A percentile compares a stretch with the other conserved stretches of the same genome.
phyloP scores from a whole-genome alignment of 441 rosid species.

The Gossypium laxum region DNA sequence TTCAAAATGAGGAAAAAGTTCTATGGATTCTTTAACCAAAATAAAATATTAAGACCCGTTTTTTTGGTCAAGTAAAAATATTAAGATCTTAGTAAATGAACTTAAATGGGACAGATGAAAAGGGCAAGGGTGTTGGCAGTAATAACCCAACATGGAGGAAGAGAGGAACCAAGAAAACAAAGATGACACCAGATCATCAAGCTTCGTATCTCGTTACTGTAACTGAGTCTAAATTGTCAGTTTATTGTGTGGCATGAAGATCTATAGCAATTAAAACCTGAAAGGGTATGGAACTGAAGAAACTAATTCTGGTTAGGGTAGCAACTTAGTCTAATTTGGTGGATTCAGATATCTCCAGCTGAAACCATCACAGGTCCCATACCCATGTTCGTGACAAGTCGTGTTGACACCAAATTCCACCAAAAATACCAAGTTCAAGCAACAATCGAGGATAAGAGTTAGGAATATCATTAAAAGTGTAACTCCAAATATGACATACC shows the following conservation, averaged over 20 bases:
- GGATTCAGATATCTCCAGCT: neutral
- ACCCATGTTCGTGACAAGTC: neutral
- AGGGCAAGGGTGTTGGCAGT: neutral
- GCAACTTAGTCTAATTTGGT: neutral
- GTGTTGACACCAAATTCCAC: neutral
- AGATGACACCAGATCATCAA: neutral
- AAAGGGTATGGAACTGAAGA: neutral
- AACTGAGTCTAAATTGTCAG: neutral
- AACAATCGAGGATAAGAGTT: neutral
- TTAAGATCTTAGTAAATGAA: neutral
- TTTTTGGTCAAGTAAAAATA: neutral
- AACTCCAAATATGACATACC: constrained; percentile 31
- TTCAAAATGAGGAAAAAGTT: neutral
- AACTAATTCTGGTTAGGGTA: neutral
- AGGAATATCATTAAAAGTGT: neutral
- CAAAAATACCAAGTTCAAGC: neutral
- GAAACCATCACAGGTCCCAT: neutral
- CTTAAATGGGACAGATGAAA: neutral
- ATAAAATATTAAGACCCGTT: neutral
- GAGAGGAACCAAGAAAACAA: neutral
- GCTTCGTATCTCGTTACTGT: neutral
- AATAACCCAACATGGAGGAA: neutral
- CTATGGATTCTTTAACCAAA: neutral
- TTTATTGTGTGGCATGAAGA: neutral
- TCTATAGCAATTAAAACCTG: neutral